Evolutionary conservation across 2,329 filamentous ascomycete species (phyloP).

Genomic region (Epichloe scottii): DNA sequence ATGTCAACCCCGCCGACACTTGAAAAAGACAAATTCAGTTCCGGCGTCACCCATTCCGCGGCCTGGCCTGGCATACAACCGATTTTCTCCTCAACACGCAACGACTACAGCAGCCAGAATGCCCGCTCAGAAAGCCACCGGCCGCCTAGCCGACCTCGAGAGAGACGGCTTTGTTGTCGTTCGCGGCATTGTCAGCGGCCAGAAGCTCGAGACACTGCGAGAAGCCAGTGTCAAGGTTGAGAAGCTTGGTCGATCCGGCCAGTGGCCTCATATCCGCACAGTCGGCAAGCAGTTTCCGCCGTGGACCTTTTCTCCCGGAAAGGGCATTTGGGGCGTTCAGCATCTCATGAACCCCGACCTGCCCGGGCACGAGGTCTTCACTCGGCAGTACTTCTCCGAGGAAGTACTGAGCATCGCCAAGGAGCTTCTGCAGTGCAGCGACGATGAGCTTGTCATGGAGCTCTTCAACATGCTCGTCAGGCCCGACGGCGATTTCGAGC

Average conservation of each 20-base stretch:
- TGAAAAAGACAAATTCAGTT: too few species aligned
- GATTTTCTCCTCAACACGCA: background rate
- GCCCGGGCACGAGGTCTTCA: constrained; percentile 48
- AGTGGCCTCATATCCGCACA: constrained; percentile 73
- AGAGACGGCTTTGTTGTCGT: constrained; percentile 66
- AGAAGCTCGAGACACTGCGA: constrained; percentile 47
- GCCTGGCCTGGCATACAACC: too few species aligned
- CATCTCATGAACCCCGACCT: constrained; percentile 67
- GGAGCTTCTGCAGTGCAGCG: constrained; percentile 43
- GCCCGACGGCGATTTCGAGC: constrained; percentile 56
- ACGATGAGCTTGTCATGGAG: constrained; percentile 68
- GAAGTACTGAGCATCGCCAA: constrained; percentile 50
- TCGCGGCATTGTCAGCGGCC: constrained; percentile 45
- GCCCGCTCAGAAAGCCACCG: constrained; percentile 9
- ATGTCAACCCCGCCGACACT: too few species aligned
- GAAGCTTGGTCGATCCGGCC: constrained; percentile 49
- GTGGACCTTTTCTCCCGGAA: constrained; percentile 48
- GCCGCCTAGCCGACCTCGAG: constrained; percentile 37
- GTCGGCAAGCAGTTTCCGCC: constrained; percentile 86
- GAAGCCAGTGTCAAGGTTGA: constrained; percentile 45
- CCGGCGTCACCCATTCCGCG: too few species aligned
- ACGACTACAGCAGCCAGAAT: constrained; percentile 4
- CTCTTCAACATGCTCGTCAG: constrained; percentile 76
- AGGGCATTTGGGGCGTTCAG: constrained; percentile 83
- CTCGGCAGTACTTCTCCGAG: constrained; percentile 58